Percentiles rank a stretch among this genome's conserved stretches.
Evolutionary conservation across 305 asterid genomes (phyloP).

Genomic region (Andrographis paniculata): DNA sequence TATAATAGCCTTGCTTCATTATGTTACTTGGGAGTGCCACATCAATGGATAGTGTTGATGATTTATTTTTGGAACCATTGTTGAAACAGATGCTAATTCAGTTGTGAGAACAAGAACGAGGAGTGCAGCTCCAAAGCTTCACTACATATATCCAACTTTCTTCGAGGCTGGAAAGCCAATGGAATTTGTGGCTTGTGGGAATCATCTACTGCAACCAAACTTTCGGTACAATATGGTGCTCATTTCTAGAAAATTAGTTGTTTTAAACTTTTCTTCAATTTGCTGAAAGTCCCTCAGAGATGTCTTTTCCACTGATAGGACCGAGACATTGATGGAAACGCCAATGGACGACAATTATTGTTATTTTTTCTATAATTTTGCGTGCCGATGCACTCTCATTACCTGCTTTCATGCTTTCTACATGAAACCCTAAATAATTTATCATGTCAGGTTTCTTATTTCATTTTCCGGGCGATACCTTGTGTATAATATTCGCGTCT

Average conservation of each 20-base stretch:
- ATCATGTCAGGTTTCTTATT: conserved; percentile 58
- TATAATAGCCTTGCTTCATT: too few species aligned
- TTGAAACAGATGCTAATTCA: conserved; percentile 51
- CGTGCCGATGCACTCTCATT: too few species aligned
- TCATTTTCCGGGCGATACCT: conserved; percentile 76
- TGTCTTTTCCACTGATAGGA: too few species aligned
- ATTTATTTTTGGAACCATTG: conserved; percentile 14
- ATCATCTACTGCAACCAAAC: conserved; percentile 70
- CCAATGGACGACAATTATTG: too few species aligned
- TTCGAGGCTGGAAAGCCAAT: conserved; percentile 93
- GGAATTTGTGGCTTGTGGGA: conserved; percentile 89
- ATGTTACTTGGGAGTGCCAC: too few species aligned
- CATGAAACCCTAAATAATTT: not conserved
- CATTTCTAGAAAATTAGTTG: not conserved
- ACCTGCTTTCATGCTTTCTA: too few species aligned
- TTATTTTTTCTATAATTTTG: not conserved
- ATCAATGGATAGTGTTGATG: too few species aligned
- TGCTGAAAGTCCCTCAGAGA: not conserved
- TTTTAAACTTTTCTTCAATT: not conserved
- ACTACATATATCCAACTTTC: conserved; percentile 62
- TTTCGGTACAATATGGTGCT: conserved; percentile 46
- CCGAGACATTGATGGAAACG: too few species aligned
- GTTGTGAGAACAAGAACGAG: conserved; percentile 45
- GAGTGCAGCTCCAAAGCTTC: conserved; percentile 69
- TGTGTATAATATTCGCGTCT: conserved; percentile 37